A percentile compares a stretch with the other conserved stretches of the same genome.
Evolutionary conservation across 1,284 basidiomycete genomes (phyloP).

Genomic region (Marasmius fiardii): DNA sequence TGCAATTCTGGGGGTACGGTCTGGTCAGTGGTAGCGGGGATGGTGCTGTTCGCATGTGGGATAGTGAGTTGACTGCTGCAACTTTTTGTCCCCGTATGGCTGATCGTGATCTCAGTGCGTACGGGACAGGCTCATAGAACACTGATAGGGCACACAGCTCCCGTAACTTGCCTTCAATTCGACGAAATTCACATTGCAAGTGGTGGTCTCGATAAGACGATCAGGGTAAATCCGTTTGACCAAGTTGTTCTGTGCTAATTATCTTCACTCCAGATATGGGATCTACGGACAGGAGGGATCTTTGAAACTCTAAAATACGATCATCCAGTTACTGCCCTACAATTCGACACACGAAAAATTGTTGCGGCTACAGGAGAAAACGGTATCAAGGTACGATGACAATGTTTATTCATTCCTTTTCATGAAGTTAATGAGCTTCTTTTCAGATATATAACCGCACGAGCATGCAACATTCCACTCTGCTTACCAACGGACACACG

Average conservation of each 20-base stretch:
- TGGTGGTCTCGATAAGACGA: constrained; percentile 92
- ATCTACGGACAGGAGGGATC: constrained; percentile 86
- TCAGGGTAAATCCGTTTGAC: constrained; percentile 57
- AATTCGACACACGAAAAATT: constrained; percentile 95
- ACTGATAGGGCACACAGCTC: constrained; percentile 89
- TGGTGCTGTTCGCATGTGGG: constrained; percentile 98
- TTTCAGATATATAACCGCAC: constrained; percentile 92
- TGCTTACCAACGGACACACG: constrained; percentile 90
- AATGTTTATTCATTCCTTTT: background rate
- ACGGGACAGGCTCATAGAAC: constrained; percentile 97
- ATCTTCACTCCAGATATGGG: constrained; percentile 75
- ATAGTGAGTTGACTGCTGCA: constrained; percentile 61
- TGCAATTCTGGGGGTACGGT: constrained; percentile 99
- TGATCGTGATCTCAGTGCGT: constrained; percentile 68
- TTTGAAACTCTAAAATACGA: constrained; percentile 92
- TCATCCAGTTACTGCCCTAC: constrained; percentile 86
- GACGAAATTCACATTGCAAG: constrained; percentile 93
- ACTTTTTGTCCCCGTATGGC: constrained; percentile 4
- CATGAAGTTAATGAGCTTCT: background rate
- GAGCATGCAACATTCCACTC: constrained; percentile 81
- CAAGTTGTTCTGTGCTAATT: constrained; percentile 8
- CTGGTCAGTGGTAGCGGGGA: constrained; percentile 96
- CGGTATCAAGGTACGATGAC: constrained; percentile 71
- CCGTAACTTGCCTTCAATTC: constrained; percentile 94
- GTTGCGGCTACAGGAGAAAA: constrained; percentile 94